These are phyloP conservation scores for Mycena vitilis DNA, from an alignment of 768 basidiomycete genomes.

Conservation along the genomic window DNA sequence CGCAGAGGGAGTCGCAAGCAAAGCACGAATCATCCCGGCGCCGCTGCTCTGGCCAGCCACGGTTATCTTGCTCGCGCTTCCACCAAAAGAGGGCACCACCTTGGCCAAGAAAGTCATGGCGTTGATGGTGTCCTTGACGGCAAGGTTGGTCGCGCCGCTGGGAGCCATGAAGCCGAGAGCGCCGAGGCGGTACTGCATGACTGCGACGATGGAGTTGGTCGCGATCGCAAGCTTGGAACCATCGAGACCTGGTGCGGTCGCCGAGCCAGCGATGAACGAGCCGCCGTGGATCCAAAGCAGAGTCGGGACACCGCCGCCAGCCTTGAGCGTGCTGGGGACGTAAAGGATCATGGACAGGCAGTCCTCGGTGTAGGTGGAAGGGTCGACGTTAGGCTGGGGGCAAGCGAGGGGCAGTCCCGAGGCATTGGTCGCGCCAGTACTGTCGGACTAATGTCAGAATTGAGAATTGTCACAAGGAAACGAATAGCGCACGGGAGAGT, in stretches of 20 bases:
- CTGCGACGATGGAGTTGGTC: slow-evolving; percentile 81
- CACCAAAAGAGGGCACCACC: slow-evolving; percentile 73
- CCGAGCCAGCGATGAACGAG: slow-evolving; percentile 79
- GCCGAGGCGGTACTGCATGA: slow-evolving; percentile 88
- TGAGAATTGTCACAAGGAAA: slow-evolving; percentile 9
- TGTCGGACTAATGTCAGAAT: slow-evolving; percentile 39
- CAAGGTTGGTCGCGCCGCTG: slow-evolving; percentile 76
- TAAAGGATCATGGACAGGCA: slow-evolving; percentile 86
- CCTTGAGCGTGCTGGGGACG: slow-evolving; percentile 59
- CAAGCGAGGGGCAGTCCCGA: slow-evolving; percentile 75
- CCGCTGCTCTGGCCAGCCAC: slow-evolving; percentile 88
- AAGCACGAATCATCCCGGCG: slow-evolving; percentile 79
- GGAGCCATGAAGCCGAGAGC: slow-evolving; percentile 83
- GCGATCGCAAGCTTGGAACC: slow-evolving; percentile 79
- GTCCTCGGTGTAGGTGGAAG: slow-evolving; percentile 74
- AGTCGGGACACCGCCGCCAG: slow-evolving; percentile 56
- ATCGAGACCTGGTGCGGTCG: slow-evolving; percentile 78
- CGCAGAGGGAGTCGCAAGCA: slow-evolving; percentile 80
- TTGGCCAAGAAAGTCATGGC: slow-evolving; percentile 72
- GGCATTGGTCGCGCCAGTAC: slow-evolving; percentile 62
- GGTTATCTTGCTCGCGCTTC: slow-evolving; percentile 72
- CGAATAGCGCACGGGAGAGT: slow-evolving; percentile 64
- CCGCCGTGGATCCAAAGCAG: slow-evolving; percentile 89
- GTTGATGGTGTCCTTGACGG: slow-evolving; percentile 73
- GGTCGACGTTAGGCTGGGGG: slow-evolving; percentile 67